These are phyloP conservation scores for Sclerotinia subarctica DNA, from an alignment of 2,329 filamentous ascomycete species.

Conservation along the genomic window DNA sequence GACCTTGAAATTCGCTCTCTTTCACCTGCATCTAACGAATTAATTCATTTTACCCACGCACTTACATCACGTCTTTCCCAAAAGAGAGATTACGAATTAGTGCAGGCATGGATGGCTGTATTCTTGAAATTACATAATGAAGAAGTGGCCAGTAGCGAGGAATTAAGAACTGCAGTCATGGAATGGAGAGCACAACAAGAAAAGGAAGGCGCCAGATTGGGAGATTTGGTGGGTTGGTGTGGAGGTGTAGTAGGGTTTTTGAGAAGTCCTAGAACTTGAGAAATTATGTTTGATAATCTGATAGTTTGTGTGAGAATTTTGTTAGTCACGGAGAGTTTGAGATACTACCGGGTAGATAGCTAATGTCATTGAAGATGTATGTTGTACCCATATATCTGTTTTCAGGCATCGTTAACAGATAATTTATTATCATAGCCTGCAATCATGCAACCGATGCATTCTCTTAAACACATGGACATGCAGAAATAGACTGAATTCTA, in stretches of 20 bases:
- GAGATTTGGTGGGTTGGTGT: slow-evolving; percentile 80
- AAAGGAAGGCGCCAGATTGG: slow-evolving; percentile 66
- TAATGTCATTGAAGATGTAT: background rate
- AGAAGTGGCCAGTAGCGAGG: slow-evolving; percentile 45
- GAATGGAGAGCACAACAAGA: slow-evolving; percentile 73
- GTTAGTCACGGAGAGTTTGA: background rate
- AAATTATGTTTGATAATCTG: background rate
- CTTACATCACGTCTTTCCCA: slow-evolving; percentile 67
- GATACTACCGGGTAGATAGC: background rate
- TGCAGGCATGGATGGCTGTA: slow-evolving; percentile 96
- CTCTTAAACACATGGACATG: too few relatives aligned
- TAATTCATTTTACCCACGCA: slow-evolving; percentile 76
- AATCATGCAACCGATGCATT: too few relatives aligned
- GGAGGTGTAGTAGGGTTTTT: slow-evolving; percentile 82
- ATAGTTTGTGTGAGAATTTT: background rate
- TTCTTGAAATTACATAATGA: slow-evolving; percentile 78
- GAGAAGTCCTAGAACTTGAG: slow-evolving; percentile 46
- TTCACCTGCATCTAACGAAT: slow-evolving; percentile 51
- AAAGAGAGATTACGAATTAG: slow-evolving; percentile 84
- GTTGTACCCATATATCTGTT: background rate
- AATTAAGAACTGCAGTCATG: slow-evolving; percentile 56
- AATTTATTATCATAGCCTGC: too few relatives aligned
- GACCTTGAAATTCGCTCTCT: slow-evolving; percentile 90
- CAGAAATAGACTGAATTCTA: too few relatives aligned
- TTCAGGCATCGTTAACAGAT: background rate